phyloP scores from a whole-genome alignment of 169 alveolate species.

The Plasmodium coatneyi region DNA sequence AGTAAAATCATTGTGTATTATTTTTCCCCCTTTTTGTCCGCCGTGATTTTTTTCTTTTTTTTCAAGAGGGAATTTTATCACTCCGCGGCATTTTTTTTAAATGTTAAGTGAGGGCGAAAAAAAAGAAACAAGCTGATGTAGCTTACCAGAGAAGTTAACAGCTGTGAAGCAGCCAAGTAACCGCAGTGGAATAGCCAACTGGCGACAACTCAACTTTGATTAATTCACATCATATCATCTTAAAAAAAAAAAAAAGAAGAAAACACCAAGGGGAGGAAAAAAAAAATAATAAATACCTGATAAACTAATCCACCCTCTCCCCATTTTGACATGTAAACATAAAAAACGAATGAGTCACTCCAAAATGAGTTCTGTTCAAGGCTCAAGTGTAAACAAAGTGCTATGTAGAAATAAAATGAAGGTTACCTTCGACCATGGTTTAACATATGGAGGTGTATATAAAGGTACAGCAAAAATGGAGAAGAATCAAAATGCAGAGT shows the following conservation, averaged over 20 bases:
- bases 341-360: not conserved
- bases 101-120: not conserved
- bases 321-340: not conserved
- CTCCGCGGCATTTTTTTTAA: not conserved
- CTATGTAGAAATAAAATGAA: slow-evolving; percentile 23
- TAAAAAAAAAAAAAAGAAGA: not conserved
- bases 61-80: not conserved
- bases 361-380: slow-evolving; percentile 38
- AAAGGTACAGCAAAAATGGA: not conserved
- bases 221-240: not conserved
- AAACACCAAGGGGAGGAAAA: not conserved
- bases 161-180: not conserved
- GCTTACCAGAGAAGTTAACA: not conserved
- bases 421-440: not conserved
- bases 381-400: slow-evolving; percentile 29
- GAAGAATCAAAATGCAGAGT: not conserved
- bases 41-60: not conserved
- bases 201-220: not conserved
- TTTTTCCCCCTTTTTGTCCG: not conserved
- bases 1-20: not conserved
- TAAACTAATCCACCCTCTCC: not conserved
- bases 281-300: not conserved
- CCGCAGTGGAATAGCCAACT: not conserved
- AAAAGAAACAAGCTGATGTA: not conserved
- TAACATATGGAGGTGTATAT: not conserved